These are phyloP conservation scores for Diddensiella santjacobensis DNA, from an alignment of 805 yeast genomes.

Conservation along the genomic window DNA sequence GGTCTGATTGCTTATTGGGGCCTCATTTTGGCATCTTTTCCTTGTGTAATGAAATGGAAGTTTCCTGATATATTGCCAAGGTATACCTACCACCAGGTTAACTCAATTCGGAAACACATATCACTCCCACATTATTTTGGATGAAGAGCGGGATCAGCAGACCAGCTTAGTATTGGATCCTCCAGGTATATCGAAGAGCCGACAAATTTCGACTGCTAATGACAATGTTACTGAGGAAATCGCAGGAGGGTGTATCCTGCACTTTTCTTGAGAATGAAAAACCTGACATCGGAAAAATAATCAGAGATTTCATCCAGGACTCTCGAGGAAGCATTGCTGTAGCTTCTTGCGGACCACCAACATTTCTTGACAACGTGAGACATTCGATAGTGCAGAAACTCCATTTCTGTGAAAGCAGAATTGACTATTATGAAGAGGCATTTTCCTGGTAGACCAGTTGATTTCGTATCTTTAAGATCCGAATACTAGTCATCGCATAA, in stretches of 20 bases:
- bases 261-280: too few relatives aligned
- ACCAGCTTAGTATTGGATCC: neutral
- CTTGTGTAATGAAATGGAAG: constrained; percentile 22
- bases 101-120: constrained; percentile 27
- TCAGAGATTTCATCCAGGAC: constrained; percentile 9
- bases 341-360: constrained; percentile 56
- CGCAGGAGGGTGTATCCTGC: too few relatives aligned
- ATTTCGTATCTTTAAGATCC: too few relatives aligned
- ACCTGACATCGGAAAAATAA: too few relatives aligned
- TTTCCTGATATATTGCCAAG: constrained; percentile 30
- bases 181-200: neutral
- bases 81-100: constrained; percentile 22
- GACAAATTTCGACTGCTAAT: too few relatives aligned
- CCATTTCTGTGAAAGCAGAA: constrained; percentile 13
- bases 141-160: constrained; percentile 2
- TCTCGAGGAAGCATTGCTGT: constrained; percentile 42
- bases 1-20: constrained; percentile 33
- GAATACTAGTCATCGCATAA: too few relatives aligned
- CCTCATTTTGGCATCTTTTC: constrained; percentile 24
- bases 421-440: constrained; percentile 37
- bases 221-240: too few relatives aligned
- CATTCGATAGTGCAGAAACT: constrained; percentile 32
- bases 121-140: constrained; percentile 29
- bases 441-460: constrained; percentile 33
- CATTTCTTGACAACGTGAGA: constrained; percentile 53